These are phyloP conservation scores for Vitis hybrid DNA, from an alignment of 177 flowering plant species.

Conservation along the genomic window DNA sequence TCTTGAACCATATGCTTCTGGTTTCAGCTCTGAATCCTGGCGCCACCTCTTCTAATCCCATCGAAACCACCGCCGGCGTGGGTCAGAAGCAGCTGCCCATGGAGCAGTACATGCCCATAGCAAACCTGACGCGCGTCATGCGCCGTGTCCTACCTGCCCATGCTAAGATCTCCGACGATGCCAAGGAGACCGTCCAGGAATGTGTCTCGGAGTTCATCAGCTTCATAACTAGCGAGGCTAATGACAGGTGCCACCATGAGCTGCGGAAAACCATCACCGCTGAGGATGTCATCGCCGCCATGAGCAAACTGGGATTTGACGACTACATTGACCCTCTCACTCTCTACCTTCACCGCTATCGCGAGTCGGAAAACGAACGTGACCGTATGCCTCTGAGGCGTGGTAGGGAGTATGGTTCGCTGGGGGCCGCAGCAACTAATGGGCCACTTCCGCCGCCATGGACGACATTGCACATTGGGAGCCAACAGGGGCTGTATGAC, in stretches of 20 bases:
- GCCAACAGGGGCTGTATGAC: no score
- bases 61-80: not conserved
- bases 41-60: no score
- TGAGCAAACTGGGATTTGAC: conserved; percentile 37
- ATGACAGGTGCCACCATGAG: conserved; percentile 35
- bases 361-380: no score
- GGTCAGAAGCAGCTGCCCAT: not conserved
- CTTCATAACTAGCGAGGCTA: conserved; percentile 45
- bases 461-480: no score
- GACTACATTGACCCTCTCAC: conserved; percentile 31
- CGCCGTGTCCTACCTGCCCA: conserved; percentile 29
- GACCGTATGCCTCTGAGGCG: no score
- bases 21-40: no score
- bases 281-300: conserved; percentile 36
- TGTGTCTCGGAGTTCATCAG: conserved; percentile 44
- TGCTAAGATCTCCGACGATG: conserved; percentile 42
- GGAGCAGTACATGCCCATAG: conserved; percentile 40
- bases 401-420: no score
- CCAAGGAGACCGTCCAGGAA: conserved; percentile 40
- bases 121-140: conserved; percentile 40
- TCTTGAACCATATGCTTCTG: no score
- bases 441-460: no score
- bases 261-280: conserved; percentile 40
- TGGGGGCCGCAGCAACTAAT: no score
- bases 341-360: conserved; percentile 20